Conservation (phyloP, 495 filamentous ascomycete species). For the Penicillium silybi region DNA sequence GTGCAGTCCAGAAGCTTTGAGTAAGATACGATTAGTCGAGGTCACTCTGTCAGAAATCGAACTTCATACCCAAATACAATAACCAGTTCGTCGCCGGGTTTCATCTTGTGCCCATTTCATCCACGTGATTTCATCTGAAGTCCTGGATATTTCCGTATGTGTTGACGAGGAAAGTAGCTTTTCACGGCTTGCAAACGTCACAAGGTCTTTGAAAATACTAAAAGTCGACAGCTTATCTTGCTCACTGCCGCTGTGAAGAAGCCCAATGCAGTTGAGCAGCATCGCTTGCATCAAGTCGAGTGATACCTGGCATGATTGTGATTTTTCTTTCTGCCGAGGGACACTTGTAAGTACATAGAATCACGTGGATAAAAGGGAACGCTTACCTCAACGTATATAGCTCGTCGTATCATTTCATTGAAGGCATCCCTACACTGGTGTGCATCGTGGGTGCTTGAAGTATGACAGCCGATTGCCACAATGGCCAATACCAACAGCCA, state of each 20-base stretch:
- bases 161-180: slow-evolving; percentile 16
- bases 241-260: slow-evolving; percentile 34
- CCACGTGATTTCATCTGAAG: slow-evolving; percentile 19
- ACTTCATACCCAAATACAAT: slow-evolving; percentile 42
- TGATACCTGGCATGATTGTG: slow-evolving; percentile 6
- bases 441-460: slow-evolving; percentile 21
- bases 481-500: slow-evolving; percentile 44
- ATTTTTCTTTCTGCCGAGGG: slow-evolving; percentile 26
- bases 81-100: slow-evolving; percentile 36
- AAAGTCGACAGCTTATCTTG: slow-evolving; percentile 23
- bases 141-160: not conserved
- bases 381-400: slow-evolving; percentile 35
- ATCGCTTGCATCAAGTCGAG: slow-evolving; percentile 38
- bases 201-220: slow-evolving; percentile 31
- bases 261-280: slow-evolving; percentile 40
- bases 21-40: slow-evolving; percentile 4
- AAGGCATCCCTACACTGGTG: slow-evolving; percentile 31
- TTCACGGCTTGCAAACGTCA: slow-evolving; percentile 24
- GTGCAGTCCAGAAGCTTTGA: slow-evolving; percentile 45
- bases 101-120: slow-evolving; percentile 33
- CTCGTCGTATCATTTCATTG: slow-evolving; percentile 44
- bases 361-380: not conserved
- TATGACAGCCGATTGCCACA: slow-evolving; percentile 44
- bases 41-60: not conserved
- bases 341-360: slow-evolving; percentile 1